phyloP scores from a whole-genome alignment of 2,329 filamentous ascomycete genomes.

The Xylaria sp. region DNA sequence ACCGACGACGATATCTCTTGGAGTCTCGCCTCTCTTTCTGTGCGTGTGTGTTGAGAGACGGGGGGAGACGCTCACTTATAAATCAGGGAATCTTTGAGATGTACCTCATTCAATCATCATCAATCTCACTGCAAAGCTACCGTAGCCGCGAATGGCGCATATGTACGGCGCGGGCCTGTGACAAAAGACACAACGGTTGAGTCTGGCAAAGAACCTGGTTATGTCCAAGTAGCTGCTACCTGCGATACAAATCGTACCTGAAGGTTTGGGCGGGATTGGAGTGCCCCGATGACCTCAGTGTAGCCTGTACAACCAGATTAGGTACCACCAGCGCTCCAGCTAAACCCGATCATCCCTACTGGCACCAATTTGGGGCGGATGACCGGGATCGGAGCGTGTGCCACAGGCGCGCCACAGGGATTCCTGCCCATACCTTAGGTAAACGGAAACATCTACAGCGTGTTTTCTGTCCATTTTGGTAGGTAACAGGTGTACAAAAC shows the following conservation, averaged over 20 bases:
- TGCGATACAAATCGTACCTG: no score
- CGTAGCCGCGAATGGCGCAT: neutral
- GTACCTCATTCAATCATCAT: neutral
- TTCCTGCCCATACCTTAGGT: no score
- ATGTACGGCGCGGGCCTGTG: neutral
- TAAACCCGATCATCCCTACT: neutral
- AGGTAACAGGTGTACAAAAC: neutral
- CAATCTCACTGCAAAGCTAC: neutral
- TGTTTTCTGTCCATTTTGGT: no score
- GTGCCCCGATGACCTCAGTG: neutral
- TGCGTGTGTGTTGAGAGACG: no score
- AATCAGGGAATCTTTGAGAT: neutral
- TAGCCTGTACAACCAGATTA: neutral
- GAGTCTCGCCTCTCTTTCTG: neutral
- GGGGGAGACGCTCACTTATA: no score
- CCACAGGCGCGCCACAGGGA: neutral
- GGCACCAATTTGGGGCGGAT: neutral
- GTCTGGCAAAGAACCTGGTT: neutral
- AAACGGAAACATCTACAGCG: no score
- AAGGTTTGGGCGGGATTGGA: no score
- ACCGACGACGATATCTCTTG: neutral
- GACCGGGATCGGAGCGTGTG: neutral
- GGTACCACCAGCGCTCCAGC: neutral
- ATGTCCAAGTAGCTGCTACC: no score
- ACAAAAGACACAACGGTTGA: neutral